Evolutionary conservation across 2,329 filamentous ascomycete genomes (phyloP), one percentile per base, ranked within the genome.

Genomic region (Aspergillus intermedius): DNA sequence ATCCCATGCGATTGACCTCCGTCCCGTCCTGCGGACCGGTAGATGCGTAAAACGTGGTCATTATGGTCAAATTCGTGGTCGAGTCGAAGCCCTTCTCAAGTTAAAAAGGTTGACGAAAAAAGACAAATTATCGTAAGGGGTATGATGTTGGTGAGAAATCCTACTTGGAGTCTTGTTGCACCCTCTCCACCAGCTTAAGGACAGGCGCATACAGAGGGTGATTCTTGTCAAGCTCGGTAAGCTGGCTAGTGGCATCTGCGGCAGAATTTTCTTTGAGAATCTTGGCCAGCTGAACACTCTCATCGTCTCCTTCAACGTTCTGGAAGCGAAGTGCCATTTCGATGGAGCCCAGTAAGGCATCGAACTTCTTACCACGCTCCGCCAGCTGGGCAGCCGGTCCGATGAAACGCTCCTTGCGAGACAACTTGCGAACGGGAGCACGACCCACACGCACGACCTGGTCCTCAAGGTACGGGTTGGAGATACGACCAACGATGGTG

Each of bases 311-410:
- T 60, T 91, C 82, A 48, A 96, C 87, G 61, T 95, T 88, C 75
- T 96, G 91, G 84, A 97, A 98, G 54, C 87, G 88, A 69, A 98
- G 85, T 5, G 88, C 85, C 83, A 91, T 89, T 77, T 97, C 91
- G 42, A 93, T 82, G 17, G 88, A 87, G 50, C 85, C 86, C 46
- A 97, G 76, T 25, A 98, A 79, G 46, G 81, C 83, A 49, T 83
- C 78, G 67, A 84, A 86, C 59, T 81, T 79, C 71, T 88, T 77
- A 50, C 82, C 89, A 51, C 80, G 77, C 77, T 95, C 89, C 42
- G 90, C 90, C 15, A 98, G 81, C 73, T 95, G 87, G 8, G 88
- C 82, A 42, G 93, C 91, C 4, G 93, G 93, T 42, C 87, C 90
- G 60, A 98, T 84, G 76, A 98, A 95, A 41, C 93, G 90, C 76